Conservation (phyloP, 225 moss, liverwort and hornwort genomes). For the Lunularia cruciata region DNA sequence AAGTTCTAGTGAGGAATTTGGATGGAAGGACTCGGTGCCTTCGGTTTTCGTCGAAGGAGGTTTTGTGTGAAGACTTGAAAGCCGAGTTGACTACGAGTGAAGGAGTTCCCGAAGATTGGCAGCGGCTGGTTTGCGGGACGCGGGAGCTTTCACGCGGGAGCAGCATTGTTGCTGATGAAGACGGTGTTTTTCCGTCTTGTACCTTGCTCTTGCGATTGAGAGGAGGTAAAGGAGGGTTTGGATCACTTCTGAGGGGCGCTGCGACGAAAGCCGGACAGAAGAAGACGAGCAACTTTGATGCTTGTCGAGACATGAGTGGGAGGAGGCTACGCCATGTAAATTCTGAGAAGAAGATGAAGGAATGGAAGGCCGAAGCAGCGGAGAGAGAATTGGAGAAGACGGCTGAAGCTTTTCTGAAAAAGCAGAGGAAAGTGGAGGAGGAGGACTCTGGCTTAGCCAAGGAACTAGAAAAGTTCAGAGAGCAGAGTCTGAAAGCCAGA, state of each 20-base stretch:
- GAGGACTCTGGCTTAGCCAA: slow-evolving; percentile 66
- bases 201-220: slow-evolving; percentile 64
- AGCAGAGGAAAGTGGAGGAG: slow-evolving; percentile 74
- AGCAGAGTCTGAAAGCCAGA: slow-evolving; percentile 61
- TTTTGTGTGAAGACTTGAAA: slow-evolving; percentile 49
- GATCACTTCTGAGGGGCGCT: slow-evolving; percentile 80
- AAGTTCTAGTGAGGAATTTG: slow-evolving; percentile 62
- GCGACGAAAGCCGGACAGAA: slow-evolving; percentile 96
- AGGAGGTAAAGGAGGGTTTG: slow-evolving; percentile 94
- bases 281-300: slow-evolving; percentile 96
- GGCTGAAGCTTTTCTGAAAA: slow-evolving; percentile 80
- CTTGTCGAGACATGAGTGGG: slow-evolving; percentile 97
- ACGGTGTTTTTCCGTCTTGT: slow-evolving; percentile 65
- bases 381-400: slow-evolving; percentile 87
- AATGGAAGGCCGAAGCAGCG: slow-evolving; percentile 83
- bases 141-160: slow-evolving; percentile 41
- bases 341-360: slow-evolving; percentile 90
- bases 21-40: slow-evolving; percentile 74
- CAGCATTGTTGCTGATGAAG: slow-evolving; percentile 25
- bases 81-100: slow-evolving; percentile 41
- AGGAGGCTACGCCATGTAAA: slow-evolving; percentile 91
- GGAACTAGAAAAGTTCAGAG: slow-evolving; percentile 68
- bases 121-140: slow-evolving; percentile 67
- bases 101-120: slow-evolving; percentile 45
- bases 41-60: slow-evolving; percentile 38